phyloP scores from a whole-genome alignment of 148 eudicot genomes.

The Rhododendron simsii region DNA sequence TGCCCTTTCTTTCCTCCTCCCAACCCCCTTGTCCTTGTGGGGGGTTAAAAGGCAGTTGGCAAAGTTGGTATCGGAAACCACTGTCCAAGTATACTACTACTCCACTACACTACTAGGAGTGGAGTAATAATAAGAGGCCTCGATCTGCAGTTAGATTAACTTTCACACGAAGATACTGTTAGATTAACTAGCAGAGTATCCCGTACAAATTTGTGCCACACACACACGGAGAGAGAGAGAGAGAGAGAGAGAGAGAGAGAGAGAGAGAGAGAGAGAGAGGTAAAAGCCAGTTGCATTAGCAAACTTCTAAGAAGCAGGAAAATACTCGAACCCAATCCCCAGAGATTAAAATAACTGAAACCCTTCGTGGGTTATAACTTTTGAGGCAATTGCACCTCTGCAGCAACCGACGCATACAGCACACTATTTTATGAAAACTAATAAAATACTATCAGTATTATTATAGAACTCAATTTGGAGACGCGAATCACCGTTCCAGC shows the following conservation, averaged over 20 bases:
- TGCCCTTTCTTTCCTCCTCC: neutral
- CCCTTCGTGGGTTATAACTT: neutral
- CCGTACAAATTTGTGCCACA: neutral
- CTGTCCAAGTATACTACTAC: neutral
- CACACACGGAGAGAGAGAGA: neutral
- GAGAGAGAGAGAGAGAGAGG: neutral
- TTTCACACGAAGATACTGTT: neutral
- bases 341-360: neutral
- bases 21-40: neutral
- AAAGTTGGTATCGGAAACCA: slow-evolving; percentile 5
- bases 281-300: neutral
- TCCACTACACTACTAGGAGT: neutral
- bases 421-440: neutral
- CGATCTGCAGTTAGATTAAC: neutral
- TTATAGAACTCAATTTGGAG: neutral
- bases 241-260: neutral
- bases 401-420: neutral
- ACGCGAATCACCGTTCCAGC: neutral
- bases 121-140: neutral
- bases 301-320: slow-evolving; percentile 1
- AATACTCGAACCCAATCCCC: neutral
- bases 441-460: neutral
- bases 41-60: neutral
- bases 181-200: neutral
- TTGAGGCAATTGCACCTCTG: slow-evolving; percentile 10